phyloP scores from a whole-genome alignment of 768 basidiomycete species.

The Termitomyces eurrhizus region DNA sequence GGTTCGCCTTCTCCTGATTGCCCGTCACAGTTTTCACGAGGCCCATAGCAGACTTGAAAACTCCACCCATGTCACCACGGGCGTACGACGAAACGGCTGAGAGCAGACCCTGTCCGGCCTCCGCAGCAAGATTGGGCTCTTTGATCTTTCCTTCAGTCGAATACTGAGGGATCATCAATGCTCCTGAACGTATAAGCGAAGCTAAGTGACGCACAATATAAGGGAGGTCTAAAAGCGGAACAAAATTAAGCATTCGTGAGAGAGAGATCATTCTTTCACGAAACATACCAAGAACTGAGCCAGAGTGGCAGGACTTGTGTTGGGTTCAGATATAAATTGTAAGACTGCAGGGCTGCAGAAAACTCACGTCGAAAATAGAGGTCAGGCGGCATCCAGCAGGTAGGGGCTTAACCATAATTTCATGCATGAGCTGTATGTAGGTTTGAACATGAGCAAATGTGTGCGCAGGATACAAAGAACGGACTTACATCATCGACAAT shows the following conservation, averaged over 20 bases:
- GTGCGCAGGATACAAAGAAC: neutral
- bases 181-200: neutral
- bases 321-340: slow-evolving; percentile 1
- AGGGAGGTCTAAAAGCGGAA: slow-evolving; percentile 50
- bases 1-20: slow-evolving; percentile 55
- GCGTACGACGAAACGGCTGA: slow-evolving; percentile 74
- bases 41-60: slow-evolving; percentile 68
- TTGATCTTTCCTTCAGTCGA: slow-evolving; percentile 95
- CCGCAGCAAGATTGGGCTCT: slow-evolving; percentile 84
- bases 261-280: neutral
- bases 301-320: slow-evolving; percentile 81
- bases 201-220: slow-evolving; percentile 46
- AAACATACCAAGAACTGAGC: slow-evolving; percentile 69
- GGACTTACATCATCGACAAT: slow-evolving; percentile 85
- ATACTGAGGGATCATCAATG: slow-evolving; percentile 45
- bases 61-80: slow-evolving; percentile 75
- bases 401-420: slow-evolving; percentile 74
- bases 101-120: slow-evolving; percentile 86
- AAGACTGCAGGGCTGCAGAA: neutral
- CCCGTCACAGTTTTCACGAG: slow-evolving; percentile 76
- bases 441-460: slow-evolving; percentile 11
- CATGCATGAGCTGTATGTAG: slow-evolving; percentile 57
- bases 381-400: slow-evolving; percentile 89
- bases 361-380: slow-evolving; percentile 68
- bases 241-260: neutral